Evolutionary conservation across 1,284 basidiomycete species (phyloP), one percentile per base, ranked within the genome.

Genomic region (Apiotrichum domesticum): DNA sequence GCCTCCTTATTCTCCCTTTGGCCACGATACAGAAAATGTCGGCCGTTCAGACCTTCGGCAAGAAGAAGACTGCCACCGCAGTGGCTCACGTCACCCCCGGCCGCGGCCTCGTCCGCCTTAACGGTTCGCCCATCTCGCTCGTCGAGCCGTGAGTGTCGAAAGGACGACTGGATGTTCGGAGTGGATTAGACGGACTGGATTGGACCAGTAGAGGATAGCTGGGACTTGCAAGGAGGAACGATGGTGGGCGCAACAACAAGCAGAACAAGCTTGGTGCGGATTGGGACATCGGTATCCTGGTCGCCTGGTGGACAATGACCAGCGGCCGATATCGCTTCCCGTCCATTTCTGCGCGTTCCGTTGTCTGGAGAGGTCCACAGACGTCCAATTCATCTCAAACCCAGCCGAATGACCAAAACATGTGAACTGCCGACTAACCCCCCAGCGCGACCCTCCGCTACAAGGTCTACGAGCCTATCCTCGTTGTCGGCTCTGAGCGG

Each of bases 31-130:
- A 69, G 68, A 73, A 63, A 65, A 75, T 75, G 73, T 73, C 73
- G 61, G 70, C 90, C 81, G 91, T 96, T 69, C 93, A 96, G 79
- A 93, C 90, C 65, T 96, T 96, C 80, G 92, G 92, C 80, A 96
- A 96, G 88, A 96, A 96, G 87, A 95, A 95, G 93, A 96, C 93
- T 75, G 92, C 93, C 65, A 96, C 92, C 63, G 93, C 93, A 62
- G 93, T 96, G 76, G 93, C 93, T 62, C 87, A 94, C 79, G 90
- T 91, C 70, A 90, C 87, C 80, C 92, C 96, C 80, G 96, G 96
- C 71, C 92, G 92, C 79, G 96, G 96, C 61, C 85, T 97, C 74
- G 88, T 99, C 79, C 90, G 94, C 75, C 85, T 99, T 78, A 98
- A 98, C 77, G 94, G 95, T 67, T 88, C 90, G 56, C 96, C 96